phyloP scores from a whole-genome alignment of 1,139 yeast genomes.

The Suhomyces ambrosiae region DNA sequence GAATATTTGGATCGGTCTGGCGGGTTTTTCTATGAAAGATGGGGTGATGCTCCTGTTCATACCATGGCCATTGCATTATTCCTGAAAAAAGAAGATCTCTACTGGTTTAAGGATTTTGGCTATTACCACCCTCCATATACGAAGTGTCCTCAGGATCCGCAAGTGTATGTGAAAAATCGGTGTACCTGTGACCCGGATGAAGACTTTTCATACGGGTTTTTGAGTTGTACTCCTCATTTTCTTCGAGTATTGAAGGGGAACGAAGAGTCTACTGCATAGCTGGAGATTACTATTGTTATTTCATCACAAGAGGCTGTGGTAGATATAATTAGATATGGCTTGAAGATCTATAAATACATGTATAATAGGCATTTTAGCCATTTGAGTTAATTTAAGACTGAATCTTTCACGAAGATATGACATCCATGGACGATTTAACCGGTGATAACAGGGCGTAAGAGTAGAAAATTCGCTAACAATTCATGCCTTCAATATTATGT shows the following conservation, averaged over 20 bases:
- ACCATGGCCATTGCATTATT: conserved; percentile 31
- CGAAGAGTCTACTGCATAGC: too few relatives aligned
- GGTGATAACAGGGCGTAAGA: too few relatives aligned
- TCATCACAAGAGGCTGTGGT: too few relatives aligned
- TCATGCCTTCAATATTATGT: too few relatives aligned
- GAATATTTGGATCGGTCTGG: conserved; percentile 32
- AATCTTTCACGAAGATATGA: too few relatives aligned
- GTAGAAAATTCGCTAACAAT: too few relatives aligned
- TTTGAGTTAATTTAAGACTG: too few relatives aligned
- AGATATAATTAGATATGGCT: too few relatives aligned
- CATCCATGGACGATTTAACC: too few relatives aligned
- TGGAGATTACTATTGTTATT: too few relatives aligned
- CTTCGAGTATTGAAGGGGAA: conserved; percentile 11
- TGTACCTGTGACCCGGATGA: conserved; percentile 37
- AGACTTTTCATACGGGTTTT: conserved; percentile 30
- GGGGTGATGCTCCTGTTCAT: conserved; percentile 49
- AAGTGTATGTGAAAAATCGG: conserved; percentile 19
- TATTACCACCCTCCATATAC: conserved; percentile 38
- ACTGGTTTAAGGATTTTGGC: conserved; percentile 38
- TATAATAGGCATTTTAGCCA: too few relatives aligned
- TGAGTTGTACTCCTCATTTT: conserved; percentile 38
- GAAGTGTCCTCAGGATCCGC: conserved; percentile 33
- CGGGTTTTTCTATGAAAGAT: conserved; percentile 42
- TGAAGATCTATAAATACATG: too few relatives aligned
- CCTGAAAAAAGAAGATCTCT: conserved; percentile 26